Evolutionary conservation across 495 filamentous ascomycete genomes (phyloP).

Genomic region (Penicillium ochrochloron): DNA sequence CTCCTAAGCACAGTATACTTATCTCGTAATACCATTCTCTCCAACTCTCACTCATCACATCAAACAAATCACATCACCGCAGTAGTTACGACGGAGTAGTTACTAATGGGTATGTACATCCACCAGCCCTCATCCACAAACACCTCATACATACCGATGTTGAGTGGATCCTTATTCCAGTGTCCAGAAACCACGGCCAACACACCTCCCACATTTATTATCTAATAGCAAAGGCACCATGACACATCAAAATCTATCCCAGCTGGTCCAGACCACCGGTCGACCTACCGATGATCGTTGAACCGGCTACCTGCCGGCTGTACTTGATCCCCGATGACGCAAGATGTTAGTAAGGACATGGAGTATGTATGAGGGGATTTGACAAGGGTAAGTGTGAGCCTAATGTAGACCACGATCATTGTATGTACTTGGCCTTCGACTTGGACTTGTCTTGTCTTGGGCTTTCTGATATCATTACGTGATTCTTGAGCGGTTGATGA

Average conservation of each 20-base stretch:
- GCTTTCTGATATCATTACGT: too few relatives aligned
- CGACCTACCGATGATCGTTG: constrained; percentile 11
- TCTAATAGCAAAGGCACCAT: constrained; percentile 29
- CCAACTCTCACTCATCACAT: not conserved
- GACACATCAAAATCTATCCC: constrained; percentile 34
- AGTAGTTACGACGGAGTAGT: not conserved
- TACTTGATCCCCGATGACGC: constrained; percentile 21
- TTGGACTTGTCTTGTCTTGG: too few relatives aligned
- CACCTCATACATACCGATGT: not conserved
- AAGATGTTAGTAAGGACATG: not conserved
- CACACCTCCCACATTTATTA: constrained; percentile 20
- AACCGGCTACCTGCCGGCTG: not conserved
- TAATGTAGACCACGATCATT: too few relatives aligned
- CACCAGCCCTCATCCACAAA: not conserved
- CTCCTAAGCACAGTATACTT: not conserved
- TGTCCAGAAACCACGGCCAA: not conserved
- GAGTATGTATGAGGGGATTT: too few relatives aligned
- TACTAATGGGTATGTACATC: not conserved
- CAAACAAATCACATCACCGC: not conserved
- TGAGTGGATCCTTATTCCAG: constrained; percentile 6
- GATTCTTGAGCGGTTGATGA: too few relatives aligned
- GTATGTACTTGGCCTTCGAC: too few relatives aligned
- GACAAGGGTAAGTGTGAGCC: too few relatives aligned
- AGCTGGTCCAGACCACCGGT: constrained; percentile 27
- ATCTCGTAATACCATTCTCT: not conserved